Conservation (phyloP, 2,329 filamentous ascomycete genomes). For the Verruconis gallopava region DNA sequence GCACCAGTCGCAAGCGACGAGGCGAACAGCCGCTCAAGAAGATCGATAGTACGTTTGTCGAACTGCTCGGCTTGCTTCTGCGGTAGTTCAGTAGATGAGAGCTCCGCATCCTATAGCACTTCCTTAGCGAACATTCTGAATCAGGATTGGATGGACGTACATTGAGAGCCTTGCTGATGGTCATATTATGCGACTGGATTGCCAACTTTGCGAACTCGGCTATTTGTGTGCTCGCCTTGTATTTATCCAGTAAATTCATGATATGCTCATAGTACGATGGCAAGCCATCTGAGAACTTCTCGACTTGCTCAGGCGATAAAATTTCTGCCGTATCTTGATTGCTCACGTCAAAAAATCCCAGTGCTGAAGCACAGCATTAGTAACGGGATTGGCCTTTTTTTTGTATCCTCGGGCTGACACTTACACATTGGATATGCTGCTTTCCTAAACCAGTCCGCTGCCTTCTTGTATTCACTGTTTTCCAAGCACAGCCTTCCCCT, state of each 20-base stretch:
- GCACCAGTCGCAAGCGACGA: conserved; percentile 66
- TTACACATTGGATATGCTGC: conserved; percentile 72
- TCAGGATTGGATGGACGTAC: conserved; percentile 21
- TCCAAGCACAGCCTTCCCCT: conserved; percentile 69
- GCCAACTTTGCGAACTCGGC: conserved; percentile 71
- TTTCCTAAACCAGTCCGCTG: conserved; percentile 65
- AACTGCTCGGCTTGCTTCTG: background rate
- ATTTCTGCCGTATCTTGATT: conserved; percentile 42
- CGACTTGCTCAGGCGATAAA: conserved; percentile 61
- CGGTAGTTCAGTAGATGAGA: conserved; percentile 18
- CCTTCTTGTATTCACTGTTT: conserved; percentile 58
- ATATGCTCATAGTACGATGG: conserved; percentile 81
- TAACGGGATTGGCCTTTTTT: too few species aligned
- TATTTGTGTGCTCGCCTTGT: conserved; percentile 65
- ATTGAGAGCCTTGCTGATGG: conserved; percentile 10
- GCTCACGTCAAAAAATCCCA: conserved; percentile 23
- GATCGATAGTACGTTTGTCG: conserved; percentile 37
- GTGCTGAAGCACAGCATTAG: too few species aligned
- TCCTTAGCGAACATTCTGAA: conserved; percentile 5
- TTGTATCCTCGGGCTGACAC: conserved; percentile 22
- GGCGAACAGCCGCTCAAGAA: conserved; percentile 74
- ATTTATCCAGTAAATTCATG: conserved; percentile 65
- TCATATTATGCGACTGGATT: conserved; percentile 26
- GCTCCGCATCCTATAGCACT: conserved; percentile 16
- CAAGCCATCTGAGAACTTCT: conserved; percentile 56